phyloP scores from a whole-genome alignment of 805 yeast species.

The Maudiozyma pseudohumilis region DNA sequence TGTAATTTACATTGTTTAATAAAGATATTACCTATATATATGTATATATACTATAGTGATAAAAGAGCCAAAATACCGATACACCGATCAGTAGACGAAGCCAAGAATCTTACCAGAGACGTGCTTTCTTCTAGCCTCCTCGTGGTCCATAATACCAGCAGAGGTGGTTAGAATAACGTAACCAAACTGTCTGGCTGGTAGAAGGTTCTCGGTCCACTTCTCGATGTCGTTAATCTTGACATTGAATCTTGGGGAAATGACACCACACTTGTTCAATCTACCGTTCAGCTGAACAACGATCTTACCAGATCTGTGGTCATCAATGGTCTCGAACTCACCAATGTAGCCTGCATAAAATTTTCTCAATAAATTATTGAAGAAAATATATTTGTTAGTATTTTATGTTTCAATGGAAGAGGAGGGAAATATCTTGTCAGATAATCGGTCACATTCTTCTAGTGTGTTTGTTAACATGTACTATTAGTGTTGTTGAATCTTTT shows the following conservation, averaged over 20 bases:
- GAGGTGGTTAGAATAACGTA: constrained; percentile 95
- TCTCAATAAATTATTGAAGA: not conserved
- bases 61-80: too few relatives aligned
- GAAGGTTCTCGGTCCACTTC: constrained; percentile 95
- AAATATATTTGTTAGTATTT: constrained; percentile 1
- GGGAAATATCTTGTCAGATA: too few relatives aligned
- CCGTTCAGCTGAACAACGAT: constrained; percentile 94
- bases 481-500: too few relatives aligned
- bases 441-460: too few relatives aligned
- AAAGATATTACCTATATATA: too few relatives aligned
- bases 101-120: constrained; percentile 98
- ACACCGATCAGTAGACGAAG: constrained; percentile 71
- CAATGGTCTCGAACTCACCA: constrained; percentile 96
- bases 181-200: constrained; percentile 99
- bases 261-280: constrained; percentile 98
- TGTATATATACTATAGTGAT: too few relatives aligned
- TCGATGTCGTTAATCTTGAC: constrained; percentile 89
- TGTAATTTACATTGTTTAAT: too few relatives aligned
- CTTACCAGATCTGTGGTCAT: constrained; percentile 98
- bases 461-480: too few relatives aligned
- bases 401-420: too few relatives aligned
- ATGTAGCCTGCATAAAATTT: constrained; percentile 47
- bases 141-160: constrained; percentile 99
- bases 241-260: constrained; percentile 96
- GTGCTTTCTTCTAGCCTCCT: constrained; percentile 99